Evolutionary conservation across 2,329 filamentous ascomycete species (phyloP).

Genomic region (Aotearoamyces nothofagi): DNA sequence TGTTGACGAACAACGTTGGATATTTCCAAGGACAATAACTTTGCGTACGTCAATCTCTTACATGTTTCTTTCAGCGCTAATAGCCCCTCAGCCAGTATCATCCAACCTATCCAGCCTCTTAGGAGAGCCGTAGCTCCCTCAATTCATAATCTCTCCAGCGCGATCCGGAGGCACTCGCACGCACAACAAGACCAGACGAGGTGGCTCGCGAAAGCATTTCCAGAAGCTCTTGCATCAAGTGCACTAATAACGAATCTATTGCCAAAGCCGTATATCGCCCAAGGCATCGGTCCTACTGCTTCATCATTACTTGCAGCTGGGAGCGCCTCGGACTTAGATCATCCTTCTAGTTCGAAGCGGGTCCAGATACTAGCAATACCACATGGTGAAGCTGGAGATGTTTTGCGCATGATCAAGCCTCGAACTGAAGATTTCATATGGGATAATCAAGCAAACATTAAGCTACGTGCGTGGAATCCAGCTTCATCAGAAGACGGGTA

Average conservation of each 20-base stretch:
- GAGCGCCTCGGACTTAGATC: no score
- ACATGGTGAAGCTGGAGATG: constrained; percentile 16
- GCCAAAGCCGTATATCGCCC: no score
- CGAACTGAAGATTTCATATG: constrained; percentile 13
- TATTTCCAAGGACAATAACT: constrained; percentile 12
- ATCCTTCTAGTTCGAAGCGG: background rate
- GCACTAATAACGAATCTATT: no score
- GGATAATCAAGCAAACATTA: constrained; percentile 10
- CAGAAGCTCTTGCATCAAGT: constrained; percentile 12
- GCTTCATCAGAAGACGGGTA: constrained; percentile 12
- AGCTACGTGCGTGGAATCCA: constrained; percentile 9
- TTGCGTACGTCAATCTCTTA: constrained; percentile 7
- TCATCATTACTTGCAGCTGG: no score
- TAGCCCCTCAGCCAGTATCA: constrained; percentile 7
- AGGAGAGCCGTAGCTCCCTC: constrained; percentile 13
- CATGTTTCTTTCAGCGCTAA: constrained; percentile 5
- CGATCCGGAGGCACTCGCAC: constrained; percentile 4
- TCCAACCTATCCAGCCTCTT: constrained; percentile 15
- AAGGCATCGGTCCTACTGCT: no score
- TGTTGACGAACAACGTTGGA: constrained; percentile 16
- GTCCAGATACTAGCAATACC: constrained; percentile 13
- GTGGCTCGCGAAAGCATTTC: constrained; percentile 12
- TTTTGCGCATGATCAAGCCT: constrained; percentile 15
- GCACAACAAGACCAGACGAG: constrained; percentile 8
- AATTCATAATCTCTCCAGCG: constrained; percentile 19